Evolutionary conservation across 495 filamentous ascomycete species (phyloP).

Genomic region (Cudoniella acicularis): DNA sequence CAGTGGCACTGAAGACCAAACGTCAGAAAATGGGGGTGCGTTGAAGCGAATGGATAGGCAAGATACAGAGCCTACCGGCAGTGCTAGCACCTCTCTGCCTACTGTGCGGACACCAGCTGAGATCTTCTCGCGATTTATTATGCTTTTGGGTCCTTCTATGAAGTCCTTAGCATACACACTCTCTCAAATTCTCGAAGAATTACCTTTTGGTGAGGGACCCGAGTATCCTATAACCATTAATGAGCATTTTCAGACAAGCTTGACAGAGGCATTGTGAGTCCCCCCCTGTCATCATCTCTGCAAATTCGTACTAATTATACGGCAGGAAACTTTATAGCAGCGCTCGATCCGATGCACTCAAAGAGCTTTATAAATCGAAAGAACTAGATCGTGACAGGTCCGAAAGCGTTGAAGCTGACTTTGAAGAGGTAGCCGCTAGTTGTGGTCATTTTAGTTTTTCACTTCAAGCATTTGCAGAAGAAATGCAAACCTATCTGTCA

Average conservation of each 20-base stretch:
- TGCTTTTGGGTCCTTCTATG: constrained; percentile 87
- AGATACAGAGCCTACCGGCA: constrained; percentile 10
- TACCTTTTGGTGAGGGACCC: constrained; percentile 69
- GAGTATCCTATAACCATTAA: constrained; percentile 68
- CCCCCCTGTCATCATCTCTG: neutral
- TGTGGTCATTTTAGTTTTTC: constrained; percentile 95
- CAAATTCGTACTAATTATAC: neutral
- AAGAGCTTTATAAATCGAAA: constrained; percentile 71
- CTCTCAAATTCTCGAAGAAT: constrained; percentile 79
- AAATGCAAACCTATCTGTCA: constrained; percentile 76
- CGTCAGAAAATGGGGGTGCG: neutral
- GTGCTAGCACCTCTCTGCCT: constrained; percentile 17
- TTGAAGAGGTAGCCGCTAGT: constrained; percentile 92
- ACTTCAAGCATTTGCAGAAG: constrained; percentile 82
- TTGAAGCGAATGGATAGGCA: neutral
- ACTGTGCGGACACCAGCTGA: constrained; percentile 58
- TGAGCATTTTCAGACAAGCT: constrained; percentile 69
- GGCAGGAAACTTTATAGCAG: constrained; percentile 59
- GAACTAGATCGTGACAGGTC: constrained; percentile 60
- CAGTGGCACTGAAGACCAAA: constrained; percentile 39
- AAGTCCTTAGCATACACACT: constrained; percentile 90
- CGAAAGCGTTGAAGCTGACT: constrained; percentile 79
- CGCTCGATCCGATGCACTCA: constrained; percentile 70
- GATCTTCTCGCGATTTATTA: constrained; percentile 85
- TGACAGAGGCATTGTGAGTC: constrained; percentile 64